Conservation (phyloP, 306 rosid genomes). For the Leucaena leucocephala region DNA sequence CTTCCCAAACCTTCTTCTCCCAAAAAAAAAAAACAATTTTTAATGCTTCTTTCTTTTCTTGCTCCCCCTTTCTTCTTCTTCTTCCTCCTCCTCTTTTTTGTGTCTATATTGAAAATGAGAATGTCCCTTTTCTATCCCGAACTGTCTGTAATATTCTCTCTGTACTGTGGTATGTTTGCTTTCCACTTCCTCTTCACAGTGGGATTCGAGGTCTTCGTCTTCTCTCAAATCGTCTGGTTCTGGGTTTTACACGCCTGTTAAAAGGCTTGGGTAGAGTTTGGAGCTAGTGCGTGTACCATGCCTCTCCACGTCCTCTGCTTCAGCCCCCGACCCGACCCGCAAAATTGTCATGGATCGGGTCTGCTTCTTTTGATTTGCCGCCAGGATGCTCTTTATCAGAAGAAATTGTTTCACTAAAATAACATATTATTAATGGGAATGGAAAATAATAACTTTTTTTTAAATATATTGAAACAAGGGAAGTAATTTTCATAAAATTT, state of each 20-base stretch:
- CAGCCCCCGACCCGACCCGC: neutral
- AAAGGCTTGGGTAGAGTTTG: neutral
- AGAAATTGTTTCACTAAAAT: too few species aligned
- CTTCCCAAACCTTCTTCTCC: conserved; percentile 35
- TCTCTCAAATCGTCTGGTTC: conserved; percentile 24
- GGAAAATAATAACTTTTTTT: neutral
- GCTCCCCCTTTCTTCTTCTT: neutral
- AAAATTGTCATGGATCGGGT: conserved; percentile 29
- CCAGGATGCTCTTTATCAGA: neutral
- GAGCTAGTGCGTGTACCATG: conserved; percentile 13
- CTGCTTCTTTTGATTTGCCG: neutral
- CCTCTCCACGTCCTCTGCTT: neutral
- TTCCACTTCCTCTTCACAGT: neutral
- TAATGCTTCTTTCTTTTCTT: conserved; percentile 16
- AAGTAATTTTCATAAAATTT: neutral
- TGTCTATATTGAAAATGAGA: neutral
- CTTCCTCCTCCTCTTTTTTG: neutral
- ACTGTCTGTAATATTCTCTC: conserved; percentile 17
- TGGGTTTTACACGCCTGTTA: conserved; percentile 33
- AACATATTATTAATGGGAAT: neutral
- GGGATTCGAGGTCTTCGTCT: neutral
- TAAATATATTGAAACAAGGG: too few species aligned
- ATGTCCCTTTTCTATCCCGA: conserved; percentile 6
- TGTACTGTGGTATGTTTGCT: neutral
- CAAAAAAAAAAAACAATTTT: conserved; percentile 5